Evolutionary conservation across 2,329 filamentous ascomycete species (phyloP), one percentile per base, ranked within the genome.

Genomic region (Penicillium carneum): DNA sequence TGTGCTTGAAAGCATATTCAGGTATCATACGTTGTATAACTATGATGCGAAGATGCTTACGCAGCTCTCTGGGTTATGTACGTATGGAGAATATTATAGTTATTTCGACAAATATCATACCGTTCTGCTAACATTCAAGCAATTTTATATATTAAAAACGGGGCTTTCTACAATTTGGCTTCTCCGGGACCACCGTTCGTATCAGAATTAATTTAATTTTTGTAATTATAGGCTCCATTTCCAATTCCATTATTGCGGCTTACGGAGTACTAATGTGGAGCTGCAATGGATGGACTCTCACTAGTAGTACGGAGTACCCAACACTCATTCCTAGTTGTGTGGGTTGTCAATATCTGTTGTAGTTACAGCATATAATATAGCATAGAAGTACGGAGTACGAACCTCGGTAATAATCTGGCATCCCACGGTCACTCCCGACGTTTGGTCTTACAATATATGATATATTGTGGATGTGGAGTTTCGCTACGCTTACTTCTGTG

Each of bases 21-120:
- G n/a, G 12, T 36, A n/a, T 49, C 12, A 14, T 18, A 33, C 8
- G 4, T 58, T 41, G 49, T 54, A 58, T 42, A 56, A 54, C 7
- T 14, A 20, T 20, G 20, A 20, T 20, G 3, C 16, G 23, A 12
- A 51, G 10, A 42, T 14, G 12, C 29, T 31, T 43, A 4, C 29
- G 29, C 29, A 5, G 38, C 23, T 26, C 23, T 6, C 23, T 26
- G 1, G 23, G 23, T 26, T 26, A 26, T 26, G 23, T 26, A 26
- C 23, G 23, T 26, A 5, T 7, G 3, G 4, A 16, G 8, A 14
- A 34, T 14, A 31, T 20, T 10, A 20, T 48, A 20, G 23, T 3
- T 20, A 20, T 33, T 8, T 9, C 11, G 29, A 34, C 20, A 34
- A 18, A 18, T 41, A 26, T 26, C n/a, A 14, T 39, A 4, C 41